phyloP scores from a whole-genome alignment of 441 rosid species.

The Adansonia gregorii region DNA sequence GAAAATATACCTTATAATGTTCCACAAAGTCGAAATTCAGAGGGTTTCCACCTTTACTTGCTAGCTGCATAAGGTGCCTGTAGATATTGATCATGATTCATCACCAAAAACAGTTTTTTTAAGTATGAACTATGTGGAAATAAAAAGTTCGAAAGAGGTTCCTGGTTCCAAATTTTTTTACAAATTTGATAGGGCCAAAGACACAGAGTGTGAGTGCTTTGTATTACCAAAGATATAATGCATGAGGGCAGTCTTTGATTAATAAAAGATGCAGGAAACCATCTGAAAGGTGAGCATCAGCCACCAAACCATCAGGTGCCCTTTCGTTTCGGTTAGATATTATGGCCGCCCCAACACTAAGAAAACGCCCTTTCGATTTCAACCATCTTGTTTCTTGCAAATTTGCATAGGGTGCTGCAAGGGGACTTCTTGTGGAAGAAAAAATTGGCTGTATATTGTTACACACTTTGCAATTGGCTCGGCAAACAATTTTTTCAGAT shows the following conservation, averaged over 20 bases:
- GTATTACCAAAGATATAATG: too few species aligned
- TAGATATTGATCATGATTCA: conserved; percentile 15
- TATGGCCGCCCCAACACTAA: conserved; percentile 87
- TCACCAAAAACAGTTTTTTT: not conserved
- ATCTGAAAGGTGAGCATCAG: conserved; percentile 92
- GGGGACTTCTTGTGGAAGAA: conserved; percentile 29
- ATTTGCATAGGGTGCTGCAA: conserved; percentile 38
- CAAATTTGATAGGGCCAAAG: not conserved
- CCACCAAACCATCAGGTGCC: conserved; percentile 96
- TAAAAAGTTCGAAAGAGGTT: too few species aligned
- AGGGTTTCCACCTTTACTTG: conserved; percentile 80
- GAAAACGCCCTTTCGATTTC: conserved; percentile 68
- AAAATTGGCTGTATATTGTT: conserved; percentile 37
- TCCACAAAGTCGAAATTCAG: conserved; percentile 84
- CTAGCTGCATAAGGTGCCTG: conserved; percentile 92
- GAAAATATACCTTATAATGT: conserved; percentile 65
- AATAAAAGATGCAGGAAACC: conserved; percentile 91
- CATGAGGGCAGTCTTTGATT: conserved; percentile 80
- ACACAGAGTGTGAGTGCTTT: too few species aligned
- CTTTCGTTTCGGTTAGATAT: conserved; percentile 86
- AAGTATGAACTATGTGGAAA: not conserved
- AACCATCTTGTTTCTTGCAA: conserved; percentile 59
- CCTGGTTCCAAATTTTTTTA: too few species aligned
- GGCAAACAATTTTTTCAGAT: conserved; percentile 65
- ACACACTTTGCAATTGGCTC: conserved; percentile 69